phyloP scores from a whole-genome alignment of 768 basidiomycete species.

The Boletus vinaceobasis region DNA sequence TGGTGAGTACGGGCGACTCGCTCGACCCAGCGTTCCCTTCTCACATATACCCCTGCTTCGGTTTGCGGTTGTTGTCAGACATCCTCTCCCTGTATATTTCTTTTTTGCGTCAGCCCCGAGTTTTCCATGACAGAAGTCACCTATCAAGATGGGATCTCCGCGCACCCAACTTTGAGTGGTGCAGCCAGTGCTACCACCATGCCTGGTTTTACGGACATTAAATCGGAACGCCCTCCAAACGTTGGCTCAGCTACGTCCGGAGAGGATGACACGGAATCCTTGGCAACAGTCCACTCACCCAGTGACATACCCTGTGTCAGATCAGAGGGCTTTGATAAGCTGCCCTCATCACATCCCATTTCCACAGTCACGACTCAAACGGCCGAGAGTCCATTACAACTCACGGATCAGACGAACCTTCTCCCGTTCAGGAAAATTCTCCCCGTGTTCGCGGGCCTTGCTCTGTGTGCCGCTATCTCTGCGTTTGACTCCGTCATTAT shows the following conservation, averaged over 20 bases:
- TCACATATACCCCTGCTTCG: neutral
- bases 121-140: neutral
- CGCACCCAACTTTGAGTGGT: neutral
- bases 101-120: neutral
- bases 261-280: neutral
- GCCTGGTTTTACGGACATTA: neutral
- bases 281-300: neutral
- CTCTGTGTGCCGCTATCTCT: slow-evolving; percentile 59
- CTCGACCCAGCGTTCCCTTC: neutral
- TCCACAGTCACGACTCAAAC: slow-evolving; percentile 2
- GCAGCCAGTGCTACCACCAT: neutral
- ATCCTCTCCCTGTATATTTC: slow-evolving; percentile 3
- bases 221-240: neutral
- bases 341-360: slow-evolving; percentile 1
- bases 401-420: slow-evolving; percentile 77
- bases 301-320: neutral
- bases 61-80: neutral
- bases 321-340: neutral
- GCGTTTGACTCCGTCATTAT: slow-evolving; percentile 70
- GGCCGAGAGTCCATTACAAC: slow-evolving; percentile 6
- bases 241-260: neutral
- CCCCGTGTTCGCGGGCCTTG: slow-evolving; percentile 57
- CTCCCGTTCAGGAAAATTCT: slow-evolving; percentile 63
- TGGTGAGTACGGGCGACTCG: neutral
- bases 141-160: neutral